A percentile compares a stretch with the other conserved stretches of the same genome.
Conservation (phyloP, 345 rosid species). For the Salix koriyanagi region DNA sequence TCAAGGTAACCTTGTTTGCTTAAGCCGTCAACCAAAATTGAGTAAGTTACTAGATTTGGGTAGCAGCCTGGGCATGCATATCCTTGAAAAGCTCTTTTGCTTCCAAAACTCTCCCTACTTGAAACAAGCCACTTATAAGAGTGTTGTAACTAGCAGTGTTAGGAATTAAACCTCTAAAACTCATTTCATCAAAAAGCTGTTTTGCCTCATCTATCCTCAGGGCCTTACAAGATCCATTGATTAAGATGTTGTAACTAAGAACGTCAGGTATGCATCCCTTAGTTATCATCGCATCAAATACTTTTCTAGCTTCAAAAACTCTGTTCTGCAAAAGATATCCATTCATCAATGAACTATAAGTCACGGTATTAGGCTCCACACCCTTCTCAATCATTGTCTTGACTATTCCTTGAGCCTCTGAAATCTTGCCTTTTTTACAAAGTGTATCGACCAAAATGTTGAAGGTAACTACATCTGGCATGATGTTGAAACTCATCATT, state of each 20-base stretch:
- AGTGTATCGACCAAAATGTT: background rate
- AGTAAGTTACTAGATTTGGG: too few relatives aligned
- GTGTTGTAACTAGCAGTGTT: too few relatives aligned
- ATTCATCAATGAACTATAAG: background rate
- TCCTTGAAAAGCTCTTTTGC: too few relatives aligned
- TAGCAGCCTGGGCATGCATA: too few relatives aligned
- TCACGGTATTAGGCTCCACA: background rate
- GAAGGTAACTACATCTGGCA: background rate
- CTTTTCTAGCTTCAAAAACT: background rate
- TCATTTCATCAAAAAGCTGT: too few relatives aligned
- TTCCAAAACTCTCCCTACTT: too few relatives aligned
- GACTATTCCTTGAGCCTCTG: background rate
- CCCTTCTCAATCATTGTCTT: slow-evolving; percentile 1
- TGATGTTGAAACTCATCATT: background rate
- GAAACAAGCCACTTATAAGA: too few relatives aligned
- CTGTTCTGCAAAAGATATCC: background rate
- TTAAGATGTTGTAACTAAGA: background rate
- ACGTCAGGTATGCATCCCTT: background rate
- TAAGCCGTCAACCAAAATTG: too few relatives aligned
- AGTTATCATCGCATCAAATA: background rate
- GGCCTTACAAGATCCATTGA: background rate
- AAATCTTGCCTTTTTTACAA: background rate
- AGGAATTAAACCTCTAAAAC: too few relatives aligned
- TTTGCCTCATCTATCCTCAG: background rate
- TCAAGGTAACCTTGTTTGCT: too few relatives aligned